phyloP scores from a whole-genome alignment of 208 protist species.

The Acanthamoeba lenticulata region DNA sequence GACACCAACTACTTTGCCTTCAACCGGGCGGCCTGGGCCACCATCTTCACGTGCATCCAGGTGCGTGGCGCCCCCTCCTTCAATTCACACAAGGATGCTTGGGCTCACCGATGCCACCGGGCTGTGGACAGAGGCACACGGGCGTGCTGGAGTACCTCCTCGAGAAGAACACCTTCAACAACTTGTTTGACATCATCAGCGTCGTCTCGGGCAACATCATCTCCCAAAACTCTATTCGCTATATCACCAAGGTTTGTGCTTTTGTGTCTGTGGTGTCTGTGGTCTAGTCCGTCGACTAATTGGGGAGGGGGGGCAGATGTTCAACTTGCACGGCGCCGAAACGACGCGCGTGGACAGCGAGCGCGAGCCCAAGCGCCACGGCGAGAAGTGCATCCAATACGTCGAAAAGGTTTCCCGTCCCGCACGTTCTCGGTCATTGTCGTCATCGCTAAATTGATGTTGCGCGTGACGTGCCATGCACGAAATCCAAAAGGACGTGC shows the following conservation, averaged over 20 bases:
- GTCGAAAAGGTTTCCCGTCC: neutral
- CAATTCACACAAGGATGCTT: too few relatives aligned
- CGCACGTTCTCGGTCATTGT: neutral
- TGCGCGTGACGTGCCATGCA: neutral
- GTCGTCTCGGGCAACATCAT: conserved; percentile 57
- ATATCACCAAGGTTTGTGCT: conserved; percentile 41
- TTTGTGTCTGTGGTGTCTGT: neutral
- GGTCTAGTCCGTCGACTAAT: neutral
- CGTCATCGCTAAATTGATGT: too few relatives aligned
- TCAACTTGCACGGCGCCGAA: neutral
- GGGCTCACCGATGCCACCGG: too few relatives aligned
- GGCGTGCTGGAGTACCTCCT: conserved; percentile 53
- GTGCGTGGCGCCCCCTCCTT: too few relatives aligned
- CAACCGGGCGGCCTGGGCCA: conserved; percentile 36
- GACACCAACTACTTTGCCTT: neutral
- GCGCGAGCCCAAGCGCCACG: neutral
- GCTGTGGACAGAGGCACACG: neutral
- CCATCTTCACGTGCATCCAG: conserved; percentile 50
- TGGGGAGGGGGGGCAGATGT: neutral
- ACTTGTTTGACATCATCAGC: conserved; percentile 51
- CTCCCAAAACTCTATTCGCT: conserved; percentile 42
- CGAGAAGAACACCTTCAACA: neutral
- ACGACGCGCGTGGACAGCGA: neutral
- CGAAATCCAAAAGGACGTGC: neutral
- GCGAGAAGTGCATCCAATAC: conserved; percentile 14